Evolutionary conservation across 495 filamentous ascomycete genomes (phyloP).

Genomic region (Parmelia sp.): DNA sequence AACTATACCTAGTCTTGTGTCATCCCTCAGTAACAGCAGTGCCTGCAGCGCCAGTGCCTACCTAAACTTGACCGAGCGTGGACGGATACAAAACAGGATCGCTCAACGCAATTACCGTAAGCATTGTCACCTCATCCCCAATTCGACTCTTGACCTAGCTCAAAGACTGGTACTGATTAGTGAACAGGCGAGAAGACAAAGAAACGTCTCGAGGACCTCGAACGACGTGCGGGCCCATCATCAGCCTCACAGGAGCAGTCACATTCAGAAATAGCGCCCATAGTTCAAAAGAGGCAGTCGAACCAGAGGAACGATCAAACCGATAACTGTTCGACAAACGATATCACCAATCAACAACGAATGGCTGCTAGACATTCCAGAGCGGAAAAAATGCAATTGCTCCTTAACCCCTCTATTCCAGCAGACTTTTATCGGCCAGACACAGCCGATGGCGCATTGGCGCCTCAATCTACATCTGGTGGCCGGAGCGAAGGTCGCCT

Average conservation of each 20-base stretch:
- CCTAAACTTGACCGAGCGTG: conserved; percentile 85
- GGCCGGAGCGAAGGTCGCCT: too few species aligned
- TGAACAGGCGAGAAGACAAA: conserved; percentile 93
- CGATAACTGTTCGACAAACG: too few species aligned
- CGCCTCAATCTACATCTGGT: too few species aligned
- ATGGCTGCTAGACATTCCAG: too few species aligned
- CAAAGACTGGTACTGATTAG: conserved; percentile 18
- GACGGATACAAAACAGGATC: conserved; percentile 95
- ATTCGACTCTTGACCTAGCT: conserved; percentile 11
- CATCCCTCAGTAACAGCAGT: conserved; percentile 86
- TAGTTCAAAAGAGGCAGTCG: conserved; percentile 11
- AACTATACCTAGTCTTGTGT: too few species aligned
- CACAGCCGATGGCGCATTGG: too few species aligned
- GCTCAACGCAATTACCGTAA: conserved; percentile 97
- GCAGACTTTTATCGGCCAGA: too few species aligned
- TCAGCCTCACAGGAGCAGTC: conserved; percentile 64
- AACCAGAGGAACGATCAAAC: conserved; percentile 34
- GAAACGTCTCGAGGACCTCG: conserved; percentile 91
- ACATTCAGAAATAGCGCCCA: conserved; percentile 43
- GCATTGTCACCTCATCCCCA: conserved; percentile 35
- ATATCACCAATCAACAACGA: too few species aligned
- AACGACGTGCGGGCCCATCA: conserved; percentile 79
- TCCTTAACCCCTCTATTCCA: too few species aligned
- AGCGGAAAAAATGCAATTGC: too few species aligned
- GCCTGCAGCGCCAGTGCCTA: conserved; percentile 95